Evolutionary conservation across 495 filamentous ascomycete species (phyloP), one percentile per base, ranked within the genome.

Genomic region (Tuber borchii): DNA sequence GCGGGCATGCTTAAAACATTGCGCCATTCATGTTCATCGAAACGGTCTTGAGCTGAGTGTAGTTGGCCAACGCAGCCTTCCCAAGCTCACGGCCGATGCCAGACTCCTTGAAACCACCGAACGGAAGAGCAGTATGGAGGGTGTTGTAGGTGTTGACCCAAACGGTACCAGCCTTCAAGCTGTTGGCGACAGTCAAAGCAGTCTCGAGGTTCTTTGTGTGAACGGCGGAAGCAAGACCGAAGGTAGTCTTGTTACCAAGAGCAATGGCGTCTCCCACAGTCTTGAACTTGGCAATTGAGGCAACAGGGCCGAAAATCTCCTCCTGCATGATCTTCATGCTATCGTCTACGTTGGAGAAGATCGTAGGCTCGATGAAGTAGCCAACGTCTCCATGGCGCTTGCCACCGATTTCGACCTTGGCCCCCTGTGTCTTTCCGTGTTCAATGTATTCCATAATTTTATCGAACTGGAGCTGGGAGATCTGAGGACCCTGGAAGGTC

Each of bases 321-420:
- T 98, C 95, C 87, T 95, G 90, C 89, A 95, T 92, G 85, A 98
- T 97, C 91, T 97, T 97, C 95, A 98, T 97, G 84, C 97, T 88
- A 76, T 88, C 85, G 69, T 87, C 90, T 74, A 97, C 95, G 84
- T 95, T 90, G 84, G 90, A 91, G 90, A 98, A 97, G 85, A 98
- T 93, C 81, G 95, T 98, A 42, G 95, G 95, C 88, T 97, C 88
- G 86, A 98, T 97, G 88, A 97, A 98, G 90, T 93, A 98, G 80
- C 95, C 95, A 85, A 94, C 90, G 75, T 90, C 87, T 79, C 95
- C 95, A 84, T 93, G 91, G 81, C 96, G 94, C 82, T 90, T 90
- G 83, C 95, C 95, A 84, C 95, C 95, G 48, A 87, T 86, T 79
- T 91, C 93, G 78, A 98, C 86, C 71, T 87, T 97, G 73, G 95